Conservation (phyloP, 148 eudicot species). For the Spergularia marina region DNA sequence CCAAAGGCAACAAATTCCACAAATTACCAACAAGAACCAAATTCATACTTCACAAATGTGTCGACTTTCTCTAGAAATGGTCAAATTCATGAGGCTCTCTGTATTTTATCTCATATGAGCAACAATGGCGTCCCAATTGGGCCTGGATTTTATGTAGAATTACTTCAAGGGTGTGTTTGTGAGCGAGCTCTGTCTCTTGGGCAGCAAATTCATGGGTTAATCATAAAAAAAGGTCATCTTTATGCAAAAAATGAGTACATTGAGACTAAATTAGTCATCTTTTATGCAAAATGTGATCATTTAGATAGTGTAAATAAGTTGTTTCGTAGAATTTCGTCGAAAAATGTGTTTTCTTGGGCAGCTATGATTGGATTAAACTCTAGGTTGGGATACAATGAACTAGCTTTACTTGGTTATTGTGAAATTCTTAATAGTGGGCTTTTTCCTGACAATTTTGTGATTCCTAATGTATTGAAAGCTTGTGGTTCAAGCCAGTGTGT, state of each 20-base stretch:
- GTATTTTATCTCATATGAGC: constrained; percentile 32
- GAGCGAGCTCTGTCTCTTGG: constrained; percentile 38
- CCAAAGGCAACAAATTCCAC: constrained; percentile 21
- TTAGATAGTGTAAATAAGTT: constrained; percentile 27
- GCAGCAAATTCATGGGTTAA: constrained; percentile 49
- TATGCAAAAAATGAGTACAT: constrained; percentile 45
- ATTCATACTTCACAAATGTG: constrained; percentile 24
- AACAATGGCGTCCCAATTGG: constrained; percentile 28
- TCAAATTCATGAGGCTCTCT: constrained; percentile 38
- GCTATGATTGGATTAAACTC: constrained; percentile 48
- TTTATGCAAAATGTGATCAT: constrained; percentile 54
- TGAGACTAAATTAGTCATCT: constrained; percentile 52
- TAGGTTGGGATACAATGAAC: constrained; percentile 34
- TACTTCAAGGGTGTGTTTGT: constrained; percentile 49
- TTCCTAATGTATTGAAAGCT: constrained; percentile 58
- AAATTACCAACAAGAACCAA: constrained; percentile 21
- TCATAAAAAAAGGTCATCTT: constrained; percentile 46
- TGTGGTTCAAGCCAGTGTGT: constrained; percentile 43
- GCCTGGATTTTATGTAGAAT: constrained; percentile 40
- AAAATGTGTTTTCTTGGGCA: constrained; percentile 54
- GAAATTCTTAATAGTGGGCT: constrained; percentile 46
- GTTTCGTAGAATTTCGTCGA: constrained; percentile 26
- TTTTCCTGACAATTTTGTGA: constrained; percentile 33
- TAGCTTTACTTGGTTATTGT: constrained; percentile 33
- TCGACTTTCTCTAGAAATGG: constrained; percentile 36